Evolutionary conservation across 345 rosid species (phyloP), one percentile per base, ranked within the genome.

Genomic region (Lumnitzera littorea): DNA sequence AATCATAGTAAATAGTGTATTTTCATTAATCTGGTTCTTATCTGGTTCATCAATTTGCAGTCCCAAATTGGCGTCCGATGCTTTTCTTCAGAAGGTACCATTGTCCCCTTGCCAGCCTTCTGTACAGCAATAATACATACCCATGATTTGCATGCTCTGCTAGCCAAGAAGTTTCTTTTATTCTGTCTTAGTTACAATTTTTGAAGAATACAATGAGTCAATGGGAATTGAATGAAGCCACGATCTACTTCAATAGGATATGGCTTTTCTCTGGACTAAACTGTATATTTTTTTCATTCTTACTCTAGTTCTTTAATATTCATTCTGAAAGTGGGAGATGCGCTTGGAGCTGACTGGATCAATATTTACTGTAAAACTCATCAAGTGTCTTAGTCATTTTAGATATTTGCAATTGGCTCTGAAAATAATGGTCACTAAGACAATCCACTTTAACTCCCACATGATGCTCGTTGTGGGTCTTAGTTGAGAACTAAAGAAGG

Each of bases 11-110:
- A 46, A 60, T 41, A 52, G 12, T 52, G 9, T 52, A 1, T 3
- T 52, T 52, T 52, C 55, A 36, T 36, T 36, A 24, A 54, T 16
- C 52, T 58, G 46, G 62, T 60, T 72, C 61, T 67, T 66, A 58
- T 74, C 51, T 41, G 54, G 58, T 36, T 50, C 59, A n/a, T 53
- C 56, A 62, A 64, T 78, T 76, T 76, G 63, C 78, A 89, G 96
- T 56, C 80, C 71, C 83, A 73, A 62, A 74, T 81, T 73, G 88
- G 89, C 14, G 63, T 79, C 15, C 86, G 76, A 16, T 69, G 70
- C 66, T 89, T 89, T 72, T 89, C 98, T 56, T 80, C 96, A 56
- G 48, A 87, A 72, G 98, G 98, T 89, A 82, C 62, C 41, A 68
- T 62, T 56, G 43, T n/a, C 67, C 58, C 57, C 66, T 55, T 50